These are phyloP conservation scores for Starmerella powellii DNA, from an alignment of 805 yeast genomes.

Conservation along the genomic window DNA sequence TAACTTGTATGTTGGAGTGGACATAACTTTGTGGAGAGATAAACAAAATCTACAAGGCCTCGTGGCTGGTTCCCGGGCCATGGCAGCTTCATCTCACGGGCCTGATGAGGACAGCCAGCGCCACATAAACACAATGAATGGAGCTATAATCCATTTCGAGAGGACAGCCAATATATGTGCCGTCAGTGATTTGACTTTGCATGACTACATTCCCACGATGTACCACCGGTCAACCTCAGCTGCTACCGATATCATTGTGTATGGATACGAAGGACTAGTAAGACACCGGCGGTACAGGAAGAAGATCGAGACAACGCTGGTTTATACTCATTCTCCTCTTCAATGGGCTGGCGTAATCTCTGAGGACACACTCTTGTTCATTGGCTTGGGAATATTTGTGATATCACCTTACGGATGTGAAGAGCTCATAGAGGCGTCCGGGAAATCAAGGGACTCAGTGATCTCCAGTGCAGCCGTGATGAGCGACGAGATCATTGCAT, in stretches of 20 bases:
- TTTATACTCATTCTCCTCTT: background rate
- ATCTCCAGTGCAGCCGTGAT: conserved; percentile 1
- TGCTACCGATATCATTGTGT: background rate
- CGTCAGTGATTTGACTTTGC: background rate
- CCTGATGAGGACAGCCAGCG: too few species aligned
- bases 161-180: background rate
- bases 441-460: too few species aligned
- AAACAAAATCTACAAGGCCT: background rate
- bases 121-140: too few species aligned
- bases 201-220: background rate
- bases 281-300: background rate
- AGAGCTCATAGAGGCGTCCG: background rate
- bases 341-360: too few species aligned
- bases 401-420: background rate
- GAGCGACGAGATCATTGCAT: background rate
- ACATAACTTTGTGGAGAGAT: background rate
- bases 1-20: background rate
- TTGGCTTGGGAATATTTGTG: background rate
- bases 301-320: background rate
- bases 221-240: background rate
- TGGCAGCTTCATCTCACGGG: too few species aligned
- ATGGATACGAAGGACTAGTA: background rate
- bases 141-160: background rate
- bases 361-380: too few species aligned
- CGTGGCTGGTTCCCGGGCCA: too few species aligned